Evolutionary conservation across 2,329 filamentous ascomycete genomes (phyloP).

Genomic region (Dactylellina drechsleri): DNA sequence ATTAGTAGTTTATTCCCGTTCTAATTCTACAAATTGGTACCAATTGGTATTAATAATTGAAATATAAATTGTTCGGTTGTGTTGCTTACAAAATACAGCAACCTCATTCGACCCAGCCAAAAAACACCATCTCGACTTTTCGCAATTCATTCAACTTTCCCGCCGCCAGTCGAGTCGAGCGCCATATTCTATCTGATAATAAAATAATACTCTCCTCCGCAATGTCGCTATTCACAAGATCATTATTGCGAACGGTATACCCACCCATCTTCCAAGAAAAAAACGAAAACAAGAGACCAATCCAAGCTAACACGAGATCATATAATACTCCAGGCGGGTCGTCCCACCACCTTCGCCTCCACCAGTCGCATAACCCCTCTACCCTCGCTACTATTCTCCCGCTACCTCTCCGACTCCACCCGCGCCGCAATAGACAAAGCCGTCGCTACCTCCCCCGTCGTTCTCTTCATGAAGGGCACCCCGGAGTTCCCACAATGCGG

Average conservation of each 20-base stretch:
- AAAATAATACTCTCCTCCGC: constrained; percentile 1
- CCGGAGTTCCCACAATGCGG: constrained; percentile 96
- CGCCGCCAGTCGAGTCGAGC: background rate
- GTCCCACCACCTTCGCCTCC: constrained; percentile 15
- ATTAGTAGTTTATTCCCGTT: too few relatives aligned
- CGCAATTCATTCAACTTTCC: background rate
- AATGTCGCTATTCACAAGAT: constrained; percentile 51
- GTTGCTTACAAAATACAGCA: constrained; percentile 51
- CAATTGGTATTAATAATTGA: too few relatives aligned
- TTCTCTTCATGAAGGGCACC: constrained; percentile 99
- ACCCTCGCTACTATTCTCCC: constrained; percentile 21
- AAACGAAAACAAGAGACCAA: background rate
- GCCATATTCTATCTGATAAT: background rate
- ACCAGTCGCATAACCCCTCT: constrained; percentile 1
- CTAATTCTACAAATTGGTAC: too few relatives aligned
- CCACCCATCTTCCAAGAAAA: background rate
- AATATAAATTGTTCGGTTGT: constrained; percentile 10
- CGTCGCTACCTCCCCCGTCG: constrained; percentile 85
- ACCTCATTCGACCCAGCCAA: constrained; percentile 34
- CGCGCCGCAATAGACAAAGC: constrained; percentile 88
- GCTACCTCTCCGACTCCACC: constrained; percentile 77
- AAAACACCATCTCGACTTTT: constrained; percentile 11
- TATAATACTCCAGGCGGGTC: constrained; percentile 11
- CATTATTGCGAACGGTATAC: constrained; percentile 39
- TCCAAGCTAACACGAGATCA: constrained; percentile 24